These are phyloP conservation scores for Nothomitra cinnamomea DNA, from an alignment of 2,329 filamentous ascomycete species.

Conservation along the genomic window DNA sequence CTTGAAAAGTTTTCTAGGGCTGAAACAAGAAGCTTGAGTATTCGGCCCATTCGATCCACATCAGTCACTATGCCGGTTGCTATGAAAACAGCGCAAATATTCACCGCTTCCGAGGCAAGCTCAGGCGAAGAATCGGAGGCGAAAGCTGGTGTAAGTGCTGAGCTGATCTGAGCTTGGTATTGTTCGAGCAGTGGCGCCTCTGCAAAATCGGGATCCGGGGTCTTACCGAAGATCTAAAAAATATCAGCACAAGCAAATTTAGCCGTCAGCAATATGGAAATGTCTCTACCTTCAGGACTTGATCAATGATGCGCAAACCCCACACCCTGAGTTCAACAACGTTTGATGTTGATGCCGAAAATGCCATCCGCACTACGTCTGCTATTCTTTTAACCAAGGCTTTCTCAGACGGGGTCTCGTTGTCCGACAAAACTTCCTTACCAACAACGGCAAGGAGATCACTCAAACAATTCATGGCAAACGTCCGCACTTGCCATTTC, in stretches of 20 bases:
- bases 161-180: slow-evolving; percentile 96
- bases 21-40: slow-evolving; percentile 79
- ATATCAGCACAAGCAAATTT: slow-evolving; percentile 8
- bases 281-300: slow-evolving; percentile 50
- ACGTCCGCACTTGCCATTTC: slow-evolving; percentile 88
- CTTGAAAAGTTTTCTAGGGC: slow-evolving; percentile 83
- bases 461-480: slow-evolving; percentile 76
- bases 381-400: slow-evolving; percentile 71
- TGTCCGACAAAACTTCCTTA: slow-evolving; percentile 57
- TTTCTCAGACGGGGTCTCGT: slow-evolving; percentile 59
- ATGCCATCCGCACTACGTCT: slow-evolving; percentile 90
- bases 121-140: slow-evolving; percentile 91
- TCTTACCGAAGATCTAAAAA: slow-evolving; percentile 69
- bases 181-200: slow-evolving; percentile 93
- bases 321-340: slow-evolving; percentile 81
- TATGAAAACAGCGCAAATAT: slow-evolving; percentile 96
- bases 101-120: slow-evolving; percentile 85
- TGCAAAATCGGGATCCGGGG: slow-evolving; percentile 91
- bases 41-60: slow-evolving; percentile 95
- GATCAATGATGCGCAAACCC: slow-evolving; percentile 85
- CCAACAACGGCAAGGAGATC: slow-evolving; percentile 66
- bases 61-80: slow-evolving; percentile 94
- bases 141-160: slow-evolving; percentile 88
- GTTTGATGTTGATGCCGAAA: slow-evolving; percentile 88
- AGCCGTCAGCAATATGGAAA: neutral